phyloP scores from a whole-genome alignment of 2,329 filamentous ascomycete species.

The Chaetomiaceae sp. region DNA sequence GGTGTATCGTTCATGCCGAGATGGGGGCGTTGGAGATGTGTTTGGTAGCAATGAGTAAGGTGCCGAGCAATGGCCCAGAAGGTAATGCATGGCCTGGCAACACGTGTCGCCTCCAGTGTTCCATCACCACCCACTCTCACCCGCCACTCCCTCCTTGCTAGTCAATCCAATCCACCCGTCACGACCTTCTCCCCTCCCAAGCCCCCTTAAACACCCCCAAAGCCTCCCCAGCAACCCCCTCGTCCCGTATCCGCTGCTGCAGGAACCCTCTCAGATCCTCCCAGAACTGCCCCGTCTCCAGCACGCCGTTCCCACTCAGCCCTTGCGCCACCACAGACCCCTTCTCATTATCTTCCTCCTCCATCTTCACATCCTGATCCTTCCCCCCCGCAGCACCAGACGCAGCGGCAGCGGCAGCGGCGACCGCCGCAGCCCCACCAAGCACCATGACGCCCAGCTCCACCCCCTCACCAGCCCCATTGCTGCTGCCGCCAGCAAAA shows the following conservation, averaged over 20 bases:
- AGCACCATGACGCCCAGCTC: constrained; percentile 88
- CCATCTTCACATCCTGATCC: constrained; percentile 9
- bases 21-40: neutral
- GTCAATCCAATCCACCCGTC: neutral
- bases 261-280: constrained; percentile 75
- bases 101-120: neutral
- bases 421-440: constrained; percentile 48
- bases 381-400: constrained; percentile 28
- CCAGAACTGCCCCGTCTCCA: constrained; percentile 78
- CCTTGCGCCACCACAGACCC: constrained; percentile 43
- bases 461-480: constrained; percentile 39
- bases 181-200: constrained; percentile 52
- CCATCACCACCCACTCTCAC: neutral
- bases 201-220: constrained; percentile 62
- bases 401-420: constrained; percentile 38
- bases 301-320: constrained; percentile 50
- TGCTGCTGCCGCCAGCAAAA: constrained; percentile 37
- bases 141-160: neutral
- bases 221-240: constrained; percentile 56
- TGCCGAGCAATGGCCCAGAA: neutral
- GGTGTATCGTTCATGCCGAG: neutral
- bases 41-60: constrained; percentile 1
- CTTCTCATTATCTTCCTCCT: constrained; percentile 32
- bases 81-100: neutral
- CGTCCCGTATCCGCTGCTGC: constrained; percentile 70